A percentile compares a stretch with the other conserved stretches of the same genome.
Evolutionary conservation across 2,329 filamentous ascomycete genomes (phyloP).

Genomic region (Penicillium paneum): DNA sequence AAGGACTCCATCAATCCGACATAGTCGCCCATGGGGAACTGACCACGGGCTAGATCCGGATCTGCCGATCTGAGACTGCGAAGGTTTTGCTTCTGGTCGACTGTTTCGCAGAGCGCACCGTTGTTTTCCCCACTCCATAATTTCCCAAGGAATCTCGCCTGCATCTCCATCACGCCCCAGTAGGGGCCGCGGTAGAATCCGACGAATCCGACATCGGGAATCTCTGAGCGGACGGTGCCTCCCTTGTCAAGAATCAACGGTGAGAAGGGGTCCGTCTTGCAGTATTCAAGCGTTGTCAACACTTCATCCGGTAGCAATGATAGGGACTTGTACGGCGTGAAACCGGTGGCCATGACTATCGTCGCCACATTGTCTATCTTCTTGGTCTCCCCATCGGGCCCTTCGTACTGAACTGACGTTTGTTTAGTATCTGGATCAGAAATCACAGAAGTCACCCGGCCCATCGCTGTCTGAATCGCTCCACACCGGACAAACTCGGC

Average conservation of each 20-base stretch:
- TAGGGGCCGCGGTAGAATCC: conserved; percentile 82
- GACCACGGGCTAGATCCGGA: conserved; percentile 44
- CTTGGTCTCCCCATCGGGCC: conserved; percentile 34
- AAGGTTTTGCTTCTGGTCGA: conserved; percentile 24
- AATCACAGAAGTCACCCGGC: conserved; percentile 31
- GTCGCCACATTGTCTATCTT: conserved; percentile 59
- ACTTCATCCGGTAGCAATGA: conserved; percentile 61
- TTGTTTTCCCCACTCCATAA: conserved; percentile 51
- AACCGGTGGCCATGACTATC: conserved; percentile 73
- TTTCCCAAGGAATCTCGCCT: conserved; percentile 65
- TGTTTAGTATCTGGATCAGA: not conserved
- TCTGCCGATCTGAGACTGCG: conserved; percentile 21
- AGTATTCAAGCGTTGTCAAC: conserved; percentile 57
- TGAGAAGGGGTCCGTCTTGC: conserved; percentile 53
- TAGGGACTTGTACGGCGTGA: conserved; percentile 62
- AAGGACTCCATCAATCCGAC: conserved; percentile 71
- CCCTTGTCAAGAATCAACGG: conserved; percentile 67
- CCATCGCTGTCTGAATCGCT: conserved; percentile 52
- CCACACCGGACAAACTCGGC: conserved; percentile 69
- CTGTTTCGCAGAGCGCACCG: conserved; percentile 21
- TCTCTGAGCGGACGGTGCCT: conserved; percentile 57
- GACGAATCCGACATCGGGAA: conserved; percentile 70
- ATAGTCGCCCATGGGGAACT: conserved; percentile 85
- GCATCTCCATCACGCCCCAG: conserved; percentile 86
- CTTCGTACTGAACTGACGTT: conserved; percentile 37